A percentile compares a stretch with the other conserved stretches of the same genome.
Conservation (phyloP, 2,329 filamentous ascomycete species). For the Penicillium freii region DNA sequence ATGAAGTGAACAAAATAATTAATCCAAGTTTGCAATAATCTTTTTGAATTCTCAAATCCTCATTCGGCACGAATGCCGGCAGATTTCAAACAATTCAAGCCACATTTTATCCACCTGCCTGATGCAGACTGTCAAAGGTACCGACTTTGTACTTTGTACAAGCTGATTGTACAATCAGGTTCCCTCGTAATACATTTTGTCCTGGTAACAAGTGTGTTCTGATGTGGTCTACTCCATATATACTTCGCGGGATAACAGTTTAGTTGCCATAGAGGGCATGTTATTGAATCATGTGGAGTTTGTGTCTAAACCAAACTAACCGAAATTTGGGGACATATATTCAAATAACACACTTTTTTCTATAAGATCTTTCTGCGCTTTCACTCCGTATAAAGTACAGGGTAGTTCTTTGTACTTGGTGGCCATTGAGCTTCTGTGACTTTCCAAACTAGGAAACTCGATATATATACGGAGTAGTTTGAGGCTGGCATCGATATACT, state of each 20-base stretch:
- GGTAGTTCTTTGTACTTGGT: not conserved
- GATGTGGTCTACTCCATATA: not conserved
- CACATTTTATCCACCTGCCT: constrained; percentile 7
- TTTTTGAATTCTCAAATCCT: not conserved
- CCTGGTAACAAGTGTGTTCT: not conserved
- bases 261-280: not conserved
- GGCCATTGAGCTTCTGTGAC: too few relatives aligned
- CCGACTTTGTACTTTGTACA: not conserved
- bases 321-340: not conserved
- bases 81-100: not conserved
- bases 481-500: too few relatives aligned
- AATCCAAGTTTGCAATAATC: not conserved
- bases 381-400: too few relatives aligned
- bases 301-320: not conserved
- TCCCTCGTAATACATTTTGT: not conserved
- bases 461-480: too few relatives aligned
- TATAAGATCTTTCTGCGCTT: not conserved
- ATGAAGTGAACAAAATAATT: too few relatives aligned
- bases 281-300: not conserved
- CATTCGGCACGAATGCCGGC: not conserved
- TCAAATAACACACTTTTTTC: not conserved
- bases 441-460: too few relatives aligned
- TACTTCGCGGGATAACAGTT: not conserved
- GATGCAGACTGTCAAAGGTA: constrained; percentile 3
- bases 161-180: not conserved